Conservation (phyloP, 495 filamentous ascomycete genomes). For the Xylaria flabelliformis region DNA sequence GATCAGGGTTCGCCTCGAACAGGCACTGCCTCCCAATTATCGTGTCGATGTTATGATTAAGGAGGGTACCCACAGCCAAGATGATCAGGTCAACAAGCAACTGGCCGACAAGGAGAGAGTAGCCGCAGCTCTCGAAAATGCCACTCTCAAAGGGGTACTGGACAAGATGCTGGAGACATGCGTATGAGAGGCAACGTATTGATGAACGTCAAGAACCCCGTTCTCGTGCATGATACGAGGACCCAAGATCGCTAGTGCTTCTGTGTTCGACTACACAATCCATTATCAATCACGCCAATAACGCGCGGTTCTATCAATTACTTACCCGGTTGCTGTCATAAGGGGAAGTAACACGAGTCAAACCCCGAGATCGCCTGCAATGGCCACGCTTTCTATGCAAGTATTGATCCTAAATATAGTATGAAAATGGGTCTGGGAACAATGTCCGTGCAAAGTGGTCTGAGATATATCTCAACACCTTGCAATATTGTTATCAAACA, state of each 20-base stretch:
- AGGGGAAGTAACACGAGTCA: slow-evolving; percentile 2
- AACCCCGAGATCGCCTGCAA: slow-evolving; percentile 4
- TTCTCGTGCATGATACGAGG: slow-evolving; percentile 7
- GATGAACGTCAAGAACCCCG: neutral
- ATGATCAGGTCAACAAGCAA: slow-evolving; percentile 94
- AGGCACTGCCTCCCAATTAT: slow-evolving; percentile 90
- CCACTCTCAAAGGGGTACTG: slow-evolving; percentile 83
- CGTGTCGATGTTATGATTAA: slow-evolving; percentile 93
- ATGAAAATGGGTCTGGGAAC: neutral
- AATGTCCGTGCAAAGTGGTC: neutral
- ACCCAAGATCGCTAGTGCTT: neutral
- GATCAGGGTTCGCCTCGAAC: slow-evolving; percentile 87
- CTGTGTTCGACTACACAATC: neutral
- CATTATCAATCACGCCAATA: neutral
- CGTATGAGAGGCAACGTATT: slow-evolving; percentile 20
- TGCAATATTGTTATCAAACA: neutral
- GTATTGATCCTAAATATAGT: slow-evolving; percentile 14
- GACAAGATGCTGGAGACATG: slow-evolving; percentile 94
- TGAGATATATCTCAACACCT: neutral
- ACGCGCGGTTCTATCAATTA: neutral
- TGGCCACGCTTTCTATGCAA: neutral
- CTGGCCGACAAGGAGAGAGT: slow-evolving; percentile 95
- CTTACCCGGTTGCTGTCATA: neutral
- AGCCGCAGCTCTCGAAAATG: slow-evolving; percentile 92
- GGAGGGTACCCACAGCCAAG: slow-evolving; percentile 93